phyloP scores from a whole-genome alignment of 768 basidiomycete species.

The Scleroderma citrinum region DNA sequence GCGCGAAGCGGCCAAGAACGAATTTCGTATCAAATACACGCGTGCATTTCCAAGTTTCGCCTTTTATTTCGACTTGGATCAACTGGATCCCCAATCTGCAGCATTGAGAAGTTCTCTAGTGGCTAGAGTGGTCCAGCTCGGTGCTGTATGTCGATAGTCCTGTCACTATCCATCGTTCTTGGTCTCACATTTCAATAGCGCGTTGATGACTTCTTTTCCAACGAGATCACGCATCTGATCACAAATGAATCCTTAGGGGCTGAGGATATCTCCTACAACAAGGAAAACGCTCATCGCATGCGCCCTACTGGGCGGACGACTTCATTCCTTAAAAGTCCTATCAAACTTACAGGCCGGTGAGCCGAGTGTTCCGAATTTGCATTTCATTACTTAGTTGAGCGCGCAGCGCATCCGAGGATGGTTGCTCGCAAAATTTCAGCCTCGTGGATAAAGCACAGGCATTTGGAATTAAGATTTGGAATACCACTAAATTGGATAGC shows the following conservation, averaged over 20 bases:
- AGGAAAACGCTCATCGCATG: slow-evolving; percentile 55
- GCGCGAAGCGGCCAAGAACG: slow-evolving; percentile 51
- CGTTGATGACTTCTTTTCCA: slow-evolving; percentile 86
- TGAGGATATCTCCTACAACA: slow-evolving; percentile 41
- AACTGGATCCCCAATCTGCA: slow-evolving; percentile 32
- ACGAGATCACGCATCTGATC: slow-evolving; percentile 82
- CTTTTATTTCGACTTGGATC: slow-evolving; percentile 79
- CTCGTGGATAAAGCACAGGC: slow-evolving; percentile 61
- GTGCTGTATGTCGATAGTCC: slow-evolving; percentile 58
- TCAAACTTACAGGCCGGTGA: slow-evolving; percentile 56
- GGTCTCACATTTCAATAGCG: slow-evolving; percentile 39
- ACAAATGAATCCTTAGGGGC: slow-evolving; percentile 46
- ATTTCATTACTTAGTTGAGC: slow-evolving; percentile 1
- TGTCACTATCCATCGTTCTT: slow-evolving; percentile 1
- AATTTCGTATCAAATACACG: slow-evolving; percentile 81
- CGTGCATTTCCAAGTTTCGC: slow-evolving; percentile 78
- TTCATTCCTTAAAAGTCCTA: slow-evolving; percentile 54
- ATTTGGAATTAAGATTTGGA: slow-evolving; percentile 88
- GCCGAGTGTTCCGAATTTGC: slow-evolving; percentile 11
- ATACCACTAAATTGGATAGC: slow-evolving; percentile 59
- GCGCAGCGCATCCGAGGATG: slow-evolving; percentile 27
- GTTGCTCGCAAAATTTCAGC: slow-evolving; percentile 33
- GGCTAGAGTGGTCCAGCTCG: slow-evolving; percentile 57
- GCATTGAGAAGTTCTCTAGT: slow-evolving; percentile 39
- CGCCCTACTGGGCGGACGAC: slow-evolving; percentile 21